These are phyloP conservation scores for Dendrothele bispora DNA, from an alignment of 768 basidiomycete species.

Conservation along the genomic window DNA sequence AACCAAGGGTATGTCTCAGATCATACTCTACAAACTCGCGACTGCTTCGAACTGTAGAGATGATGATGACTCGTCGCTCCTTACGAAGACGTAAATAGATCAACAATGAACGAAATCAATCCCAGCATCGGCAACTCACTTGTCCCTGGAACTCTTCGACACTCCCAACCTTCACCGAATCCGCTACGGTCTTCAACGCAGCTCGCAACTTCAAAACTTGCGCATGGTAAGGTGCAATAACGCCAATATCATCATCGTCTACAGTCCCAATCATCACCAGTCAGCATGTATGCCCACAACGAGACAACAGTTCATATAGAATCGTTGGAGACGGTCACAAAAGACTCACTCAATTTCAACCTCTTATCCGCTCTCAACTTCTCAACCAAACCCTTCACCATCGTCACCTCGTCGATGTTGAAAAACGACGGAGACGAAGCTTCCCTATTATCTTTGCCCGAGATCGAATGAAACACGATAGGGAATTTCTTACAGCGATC, in stretches of 20 bases:
- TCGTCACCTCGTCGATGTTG: conserved; percentile 58
- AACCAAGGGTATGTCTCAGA: conserved; percentile 53
- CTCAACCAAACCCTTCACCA: conserved; percentile 49
- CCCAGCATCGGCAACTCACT: conserved; percentile 26
- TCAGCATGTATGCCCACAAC: background rate
- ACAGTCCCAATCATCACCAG: no score
- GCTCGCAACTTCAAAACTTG: conserved; percentile 56
- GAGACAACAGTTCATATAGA: no score
- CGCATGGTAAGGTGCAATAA: conserved; percentile 70
- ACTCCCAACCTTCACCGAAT: conserved; percentile 57
- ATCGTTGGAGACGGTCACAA: no score
- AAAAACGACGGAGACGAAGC: conserved; percentile 70
- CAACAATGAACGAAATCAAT: background rate
- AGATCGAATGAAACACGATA: conserved; percentile 58
- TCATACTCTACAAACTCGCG: conserved; percentile 48
- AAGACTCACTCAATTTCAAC: conserved; percentile 40
- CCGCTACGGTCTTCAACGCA: conserved; percentile 31
- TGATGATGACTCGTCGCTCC: conserved; percentile 59
- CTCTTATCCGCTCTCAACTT: conserved; percentile 34
- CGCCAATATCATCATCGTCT: conserved; percentile 54
- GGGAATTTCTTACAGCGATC: conserved; percentile 55
- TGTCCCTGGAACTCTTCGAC: conserved; percentile 75
- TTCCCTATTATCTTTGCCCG: conserved; percentile 64
- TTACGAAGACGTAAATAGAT: conserved; percentile 21
- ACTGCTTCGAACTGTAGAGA: conserved; percentile 60